Evolutionary conservation across 1,284 basidiomycete genomes (phyloP).

Genomic region (Malassezia arunalokei): DNA sequence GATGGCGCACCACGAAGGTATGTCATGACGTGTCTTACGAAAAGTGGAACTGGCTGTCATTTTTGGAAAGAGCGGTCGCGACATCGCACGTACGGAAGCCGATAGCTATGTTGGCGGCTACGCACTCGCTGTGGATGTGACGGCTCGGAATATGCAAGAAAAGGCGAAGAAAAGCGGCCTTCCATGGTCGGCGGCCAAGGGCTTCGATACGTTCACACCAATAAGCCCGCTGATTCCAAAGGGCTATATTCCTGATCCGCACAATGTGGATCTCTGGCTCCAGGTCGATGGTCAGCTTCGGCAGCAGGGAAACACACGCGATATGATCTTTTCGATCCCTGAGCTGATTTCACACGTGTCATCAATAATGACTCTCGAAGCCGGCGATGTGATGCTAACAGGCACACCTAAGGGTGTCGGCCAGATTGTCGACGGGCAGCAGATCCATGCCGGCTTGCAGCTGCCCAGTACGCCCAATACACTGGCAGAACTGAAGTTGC

Average conservation of each 20-base stretch:
- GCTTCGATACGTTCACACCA: constrained; percentile 77
- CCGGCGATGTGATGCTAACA: constrained; percentile 49
- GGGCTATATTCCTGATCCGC: constrained; percentile 58
- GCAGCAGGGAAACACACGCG: constrained; percentile 69
- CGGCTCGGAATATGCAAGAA: constrained; percentile 87
- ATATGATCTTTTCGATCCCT: constrained; percentile 90
- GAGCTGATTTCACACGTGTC: constrained; percentile 81
- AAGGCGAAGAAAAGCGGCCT: constrained; percentile 80
- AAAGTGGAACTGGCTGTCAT: constrained; percentile 92
- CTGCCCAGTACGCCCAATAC: constrained; percentile 4
- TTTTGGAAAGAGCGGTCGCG: constrained; percentile 62
- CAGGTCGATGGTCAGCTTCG: constrained; percentile 73
- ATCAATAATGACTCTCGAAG: constrained; percentile 88
- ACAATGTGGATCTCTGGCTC: constrained; percentile 63
- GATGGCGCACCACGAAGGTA: constrained; percentile 81
- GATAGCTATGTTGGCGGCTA: constrained; percentile 77
- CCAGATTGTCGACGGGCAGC: constrained; percentile 63
- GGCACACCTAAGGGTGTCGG: constrained; percentile 83
- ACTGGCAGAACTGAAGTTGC: constrained; percentile 4
- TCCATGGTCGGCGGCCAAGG: constrained; percentile 85
- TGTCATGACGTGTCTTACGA: constrained; percentile 50
- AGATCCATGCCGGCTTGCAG: constrained; percentile 62
- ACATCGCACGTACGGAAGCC: constrained; percentile 64
- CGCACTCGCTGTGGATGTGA: constrained; percentile 87
- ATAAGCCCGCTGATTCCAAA: constrained; percentile 75